phyloP scores from a whole-genome alignment of 768 basidiomycete species.

The Pleurotus tuoliensis region DNA sequence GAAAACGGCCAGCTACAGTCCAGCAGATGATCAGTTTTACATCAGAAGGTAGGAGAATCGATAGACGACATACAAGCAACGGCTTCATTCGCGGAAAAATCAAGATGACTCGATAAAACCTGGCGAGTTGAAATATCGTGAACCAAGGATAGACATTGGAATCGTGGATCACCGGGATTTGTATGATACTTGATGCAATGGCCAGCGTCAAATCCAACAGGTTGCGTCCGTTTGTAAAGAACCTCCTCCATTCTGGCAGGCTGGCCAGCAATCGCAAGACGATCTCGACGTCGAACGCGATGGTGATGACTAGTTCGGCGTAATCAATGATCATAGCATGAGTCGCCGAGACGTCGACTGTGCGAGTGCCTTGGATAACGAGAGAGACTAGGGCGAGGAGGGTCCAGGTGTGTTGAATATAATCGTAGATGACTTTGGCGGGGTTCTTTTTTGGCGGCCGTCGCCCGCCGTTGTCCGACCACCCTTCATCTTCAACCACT shows the following conservation, averaged over 20 bases:
- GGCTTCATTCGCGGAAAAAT: constrained; percentile 89
- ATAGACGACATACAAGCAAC: constrained; percentile 55
- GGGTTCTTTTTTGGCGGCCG: constrained; percentile 39
- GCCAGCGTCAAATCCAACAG: constrained; percentile 76
- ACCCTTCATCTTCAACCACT: constrained; percentile 59
- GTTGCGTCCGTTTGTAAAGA: constrained; percentile 65
- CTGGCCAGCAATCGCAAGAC: constrained; percentile 64
- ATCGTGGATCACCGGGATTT: constrained; percentile 71
- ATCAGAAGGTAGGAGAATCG: neutral
- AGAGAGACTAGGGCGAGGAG: constrained; percentile 69
- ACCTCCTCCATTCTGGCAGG: constrained; percentile 80
- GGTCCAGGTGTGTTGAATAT: constrained; percentile 72
- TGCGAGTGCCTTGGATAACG: constrained; percentile 66
- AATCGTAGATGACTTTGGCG: constrained; percentile 51
- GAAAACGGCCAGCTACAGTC: constrained; percentile 74
- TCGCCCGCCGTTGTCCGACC: constrained; percentile 46
- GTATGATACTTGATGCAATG: constrained; percentile 71
- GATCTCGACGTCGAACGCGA: constrained; percentile 89
- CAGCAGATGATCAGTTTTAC: constrained; percentile 4
- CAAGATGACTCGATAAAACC: constrained; percentile 92
- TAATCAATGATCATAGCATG: constrained; percentile 52
- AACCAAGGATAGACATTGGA: constrained; percentile 81
- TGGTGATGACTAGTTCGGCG: constrained; percentile 72
- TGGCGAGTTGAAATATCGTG: constrained; percentile 77
- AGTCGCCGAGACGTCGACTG: constrained; percentile 40